Percentiles rank a stretch among this genome's conserved stretches.
These are phyloP conservation scores for Citrus cavaleriei DNA, from an alignment of 345 rosid species.

Conservation along the genomic window DNA sequence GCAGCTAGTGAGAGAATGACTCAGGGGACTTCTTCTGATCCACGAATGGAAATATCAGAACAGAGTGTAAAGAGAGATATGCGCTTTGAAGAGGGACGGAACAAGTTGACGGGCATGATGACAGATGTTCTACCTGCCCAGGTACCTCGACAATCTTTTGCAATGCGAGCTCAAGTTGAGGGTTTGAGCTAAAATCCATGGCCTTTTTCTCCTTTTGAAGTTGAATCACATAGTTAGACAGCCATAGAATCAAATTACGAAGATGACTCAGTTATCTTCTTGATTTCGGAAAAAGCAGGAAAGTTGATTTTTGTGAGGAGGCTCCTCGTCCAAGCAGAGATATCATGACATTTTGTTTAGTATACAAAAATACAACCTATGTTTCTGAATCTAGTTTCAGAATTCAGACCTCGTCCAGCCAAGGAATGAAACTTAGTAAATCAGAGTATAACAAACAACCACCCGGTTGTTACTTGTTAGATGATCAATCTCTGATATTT, in stretches of 20 bases:
- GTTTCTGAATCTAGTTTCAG: not conserved
- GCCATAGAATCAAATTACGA: not conserved
- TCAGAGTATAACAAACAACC: not conserved
- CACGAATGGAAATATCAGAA: conserved; percentile 39
- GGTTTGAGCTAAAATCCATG: conserved; percentile 31
- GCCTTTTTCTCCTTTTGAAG: not conserved
- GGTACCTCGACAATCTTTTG: conserved; percentile 44
- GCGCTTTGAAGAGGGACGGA: conserved; percentile 39
- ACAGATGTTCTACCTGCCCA: conserved; percentile 24
- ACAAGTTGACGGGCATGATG: conserved; percentile 45
- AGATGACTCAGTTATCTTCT: not conserved
- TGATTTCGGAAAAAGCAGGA: not conserved
- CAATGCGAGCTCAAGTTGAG: conserved; percentile 47
- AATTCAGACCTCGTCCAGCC: not conserved
- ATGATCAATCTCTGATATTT: not conserved
- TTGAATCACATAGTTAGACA: not conserved
- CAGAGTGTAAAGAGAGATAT: conserved; percentile 30
- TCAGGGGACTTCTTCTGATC: conserved; percentile 19
- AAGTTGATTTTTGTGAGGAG: conserved; percentile 12
- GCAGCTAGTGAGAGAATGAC: conserved; percentile 15
- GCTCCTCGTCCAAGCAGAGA: not conserved
- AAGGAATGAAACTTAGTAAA: conserved; percentile 7
- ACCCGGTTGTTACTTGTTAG: not conserved
- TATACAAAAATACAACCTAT: conserved; percentile 2
- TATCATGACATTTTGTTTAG: conserved; percentile 12